phyloP scores from a whole-genome alignment of 768 basidiomycete genomes.

The Pleurotus sapidus region DNA sequence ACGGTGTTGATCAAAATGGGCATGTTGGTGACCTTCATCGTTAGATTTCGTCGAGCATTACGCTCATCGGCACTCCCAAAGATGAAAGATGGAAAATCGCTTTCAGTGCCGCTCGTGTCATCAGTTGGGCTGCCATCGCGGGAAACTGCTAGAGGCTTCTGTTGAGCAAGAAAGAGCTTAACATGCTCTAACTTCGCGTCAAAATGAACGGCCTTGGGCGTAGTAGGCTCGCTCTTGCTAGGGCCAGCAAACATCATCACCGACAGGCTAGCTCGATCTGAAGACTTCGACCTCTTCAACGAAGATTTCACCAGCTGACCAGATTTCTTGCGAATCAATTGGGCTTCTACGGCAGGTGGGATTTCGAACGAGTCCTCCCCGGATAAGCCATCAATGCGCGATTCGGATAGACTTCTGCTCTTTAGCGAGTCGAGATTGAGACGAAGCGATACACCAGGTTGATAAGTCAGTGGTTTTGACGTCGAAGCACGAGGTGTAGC shows the following conservation, averaged over 20 bases:
- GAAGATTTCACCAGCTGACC: slow-evolving; percentile 93
- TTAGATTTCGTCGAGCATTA: slow-evolving; percentile 32
- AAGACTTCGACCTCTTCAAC: slow-evolving; percentile 68
- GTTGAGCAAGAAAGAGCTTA: slow-evolving; percentile 91
- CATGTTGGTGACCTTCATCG: slow-evolving; percentile 70
- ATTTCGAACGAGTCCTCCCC: slow-evolving; percentile 17
- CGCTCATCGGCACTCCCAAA: slow-evolving; percentile 40
- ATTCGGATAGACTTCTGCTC: slow-evolving; percentile 26
- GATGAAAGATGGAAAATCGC: slow-evolving; percentile 70
- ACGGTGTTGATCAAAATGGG: slow-evolving; percentile 37
- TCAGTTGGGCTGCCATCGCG: slow-evolving; percentile 87
- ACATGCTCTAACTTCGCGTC: slow-evolving; percentile 90
- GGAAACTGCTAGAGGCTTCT: slow-evolving; percentile 92
- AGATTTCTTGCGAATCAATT: slow-evolving; percentile 84
- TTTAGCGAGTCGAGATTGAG: slow-evolving; percentile 21
- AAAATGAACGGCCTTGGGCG: slow-evolving; percentile 87
- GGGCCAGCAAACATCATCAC: slow-evolving; percentile 46
- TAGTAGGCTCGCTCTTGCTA: slow-evolving; percentile 74
- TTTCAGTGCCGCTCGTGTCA: slow-evolving; percentile 78
- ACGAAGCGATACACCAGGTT: slow-evolving; percentile 37
- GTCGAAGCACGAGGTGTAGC: slow-evolving; percentile 25
- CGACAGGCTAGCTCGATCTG: slow-evolving; percentile 45
- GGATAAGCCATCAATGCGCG: slow-evolving; percentile 17
- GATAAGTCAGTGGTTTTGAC: slow-evolving; percentile 31
- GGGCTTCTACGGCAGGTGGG: slow-evolving; percentile 28